Evolutionary conservation across 345 rosid species (phyloP), one percentile per base, ranked within the genome.

Genomic region (Gossypioides kirkii): DNA sequence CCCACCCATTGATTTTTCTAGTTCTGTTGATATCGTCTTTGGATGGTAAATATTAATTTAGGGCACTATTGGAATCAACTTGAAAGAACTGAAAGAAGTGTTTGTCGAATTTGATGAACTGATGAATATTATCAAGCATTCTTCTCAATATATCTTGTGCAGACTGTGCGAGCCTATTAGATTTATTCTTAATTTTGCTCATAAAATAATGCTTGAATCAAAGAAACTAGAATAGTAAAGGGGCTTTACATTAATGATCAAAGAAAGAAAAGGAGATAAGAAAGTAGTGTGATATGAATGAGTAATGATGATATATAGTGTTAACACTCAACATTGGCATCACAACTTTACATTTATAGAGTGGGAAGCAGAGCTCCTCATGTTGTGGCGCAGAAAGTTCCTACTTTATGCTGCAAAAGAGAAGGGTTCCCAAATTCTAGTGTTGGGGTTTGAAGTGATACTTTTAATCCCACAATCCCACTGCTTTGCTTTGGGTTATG

Each of bases 331-430:
- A 1, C 26, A 54, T 54, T 20, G 2, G 1, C 54, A 47, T 45
- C 38, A 13, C 6, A 5, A 2, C 3, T 43, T 10, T 26, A 26
- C 16, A 1, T 59, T 16, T 41, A 10, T 8, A 8, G 32, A 32
- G 69, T 6, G 23, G 52, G 53, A 45, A 12, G 52, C 43, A 43
- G 36, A 22, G 36, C 10, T 38, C 32, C 70, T 65, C 70, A 20
- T 65, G 70, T 45, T 65, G 12, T 45, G 53, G 55, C 55, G 55
- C 55, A 66, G 70, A 66, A 66, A 46, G 55, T 46, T 7, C 55
- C 8, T 8, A 67, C 22, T 47, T 67, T 47, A 14, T 67, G 71
- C 22, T 12, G 26, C 1, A 45, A 54, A 23, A 58, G 0, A 38
- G 32, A 45, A 23, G 32, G 69, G 16, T 18, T 63, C 46, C 23